Conservation (phyloP, 352 stramenopile species). For the Peronospora tabacina region DNA sequence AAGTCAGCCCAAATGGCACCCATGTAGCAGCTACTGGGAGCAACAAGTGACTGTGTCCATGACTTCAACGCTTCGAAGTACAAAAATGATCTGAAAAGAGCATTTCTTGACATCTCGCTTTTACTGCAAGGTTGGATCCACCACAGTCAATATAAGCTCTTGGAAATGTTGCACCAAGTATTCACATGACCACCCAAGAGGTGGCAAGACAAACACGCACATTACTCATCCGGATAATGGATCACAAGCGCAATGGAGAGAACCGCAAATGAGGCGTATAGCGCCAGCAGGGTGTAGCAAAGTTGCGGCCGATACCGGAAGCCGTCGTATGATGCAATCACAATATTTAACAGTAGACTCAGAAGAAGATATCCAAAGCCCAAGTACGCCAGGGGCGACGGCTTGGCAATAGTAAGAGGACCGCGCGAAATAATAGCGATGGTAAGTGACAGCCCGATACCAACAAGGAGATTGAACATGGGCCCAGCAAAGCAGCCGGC, state of each 20-base stretch:
- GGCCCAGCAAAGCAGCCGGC: slow-evolving; percentile 73
- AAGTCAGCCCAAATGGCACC: background rate
- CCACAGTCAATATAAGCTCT: background rate
- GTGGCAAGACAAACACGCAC: slow-evolving; percentile 15
- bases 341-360: slow-evolving; percentile 64
- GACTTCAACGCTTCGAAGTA: background rate
- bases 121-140: background rate
- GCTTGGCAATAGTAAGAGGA: slow-evolving; percentile 44
- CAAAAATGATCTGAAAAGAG: background rate
- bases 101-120: background rate
- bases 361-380: slow-evolving; percentile 57
- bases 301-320: slow-evolving; percentile 55
- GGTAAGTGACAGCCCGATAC: slow-evolving; percentile 57
- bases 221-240: slow-evolving; percentile 26
- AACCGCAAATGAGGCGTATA: slow-evolving; percentile 61
- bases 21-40: background rate
- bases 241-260: slow-evolving; percentile 54
- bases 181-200: background rate
- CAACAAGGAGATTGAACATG: slow-evolving; percentile 75
- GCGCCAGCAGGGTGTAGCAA: slow-evolving; percentile 46
- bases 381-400: slow-evolving; percentile 55
- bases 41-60: background rate
- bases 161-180: background rate
- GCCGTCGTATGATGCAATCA: slow-evolving; percentile 38
- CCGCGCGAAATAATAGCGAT: slow-evolving; percentile 50